phyloP scores from a whole-genome alignment of 2,329 filamentous ascomycete species.

The Pestalotiopsis sp. region DNA sequence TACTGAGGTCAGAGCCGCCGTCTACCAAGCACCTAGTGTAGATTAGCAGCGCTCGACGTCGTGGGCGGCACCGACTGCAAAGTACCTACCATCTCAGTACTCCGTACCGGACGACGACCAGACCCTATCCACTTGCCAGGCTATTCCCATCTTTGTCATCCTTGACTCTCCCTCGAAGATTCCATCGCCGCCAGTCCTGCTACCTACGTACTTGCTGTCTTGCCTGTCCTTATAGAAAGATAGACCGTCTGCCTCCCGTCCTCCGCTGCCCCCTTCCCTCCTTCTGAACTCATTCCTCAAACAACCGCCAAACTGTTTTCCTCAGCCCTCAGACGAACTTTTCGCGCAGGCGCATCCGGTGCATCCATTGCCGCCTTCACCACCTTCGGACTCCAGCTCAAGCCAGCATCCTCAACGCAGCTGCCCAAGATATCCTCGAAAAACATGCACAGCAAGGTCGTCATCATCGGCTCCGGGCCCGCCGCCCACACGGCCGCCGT shows the following conservation, averaged over 20 bases:
- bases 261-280: background rate
- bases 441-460: constrained; percentile 91
- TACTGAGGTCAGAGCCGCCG: background rate
- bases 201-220: background rate
- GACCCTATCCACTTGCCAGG: background rate
- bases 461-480: constrained; percentile 93
- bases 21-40: too few relatives aligned
- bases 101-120: background rate
- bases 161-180: constrained; percentile 1
- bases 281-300: background rate
- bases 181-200: background rate
- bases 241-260: background rate
- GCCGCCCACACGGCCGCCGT: constrained; percentile 97
- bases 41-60: too few relatives aligned
- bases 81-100: background rate
- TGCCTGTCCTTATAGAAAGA: background rate
- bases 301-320: constrained; percentile 87
- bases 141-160: constrained; percentile 2
- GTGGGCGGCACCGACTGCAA: background rate
- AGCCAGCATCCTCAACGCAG: constrained; percentile 32
- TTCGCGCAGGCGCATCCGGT: constrained; percentile 73
- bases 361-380: constrained; percentile 73
- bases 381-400: constrained; percentile 61
- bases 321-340: constrained; percentile 73
- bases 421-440: constrained; percentile 38